Evolutionary conservation across 2,329 filamentous ascomycete species (phyloP), one percentile per base, ranked within the genome.

Genomic region (Neophaeococcomyces aloes): DNA sequence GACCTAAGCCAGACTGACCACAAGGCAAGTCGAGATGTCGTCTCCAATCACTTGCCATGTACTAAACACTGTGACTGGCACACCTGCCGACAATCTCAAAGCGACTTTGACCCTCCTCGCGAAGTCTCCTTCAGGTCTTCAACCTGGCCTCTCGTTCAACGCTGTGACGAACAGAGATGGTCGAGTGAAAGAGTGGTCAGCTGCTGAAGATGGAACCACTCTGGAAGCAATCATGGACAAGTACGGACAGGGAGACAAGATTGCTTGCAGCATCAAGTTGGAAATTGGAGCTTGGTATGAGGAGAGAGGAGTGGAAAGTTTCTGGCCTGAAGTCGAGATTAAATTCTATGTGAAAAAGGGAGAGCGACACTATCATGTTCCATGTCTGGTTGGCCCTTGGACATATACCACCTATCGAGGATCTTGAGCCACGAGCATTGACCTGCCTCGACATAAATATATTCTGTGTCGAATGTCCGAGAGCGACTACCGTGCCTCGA

Each of bases 91-190:
- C 1, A 57, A 65, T 18, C 61, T 76, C 15, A 65, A 67, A 23
- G 72, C 74, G 52, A 66, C 65, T 0, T 62, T 72, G 27, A 67
- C 66, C 2, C 64, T 76, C 39, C 65, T 95, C 54, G 81, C 19
- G 66, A 85, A 38, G 63, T 67, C 48, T 34, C 31, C 57, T 30
- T 45, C 54, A 19, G 42, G 44, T 36, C 46, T 36, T 21, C 48
- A 42, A 32, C 29, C 48, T 17, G 30, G 52, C 19, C 41, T 56
- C 42, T 58, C 46, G 17, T 68, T 66, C 56, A 54, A 51, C 44
- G 65, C 64, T 29, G 59, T 56, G 15, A 70, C 66, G 35, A 64
- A 69, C 47, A 56, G 61, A 32, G 68, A 71, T 53, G 68, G 68
- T 17, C 65, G 68, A 7, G 62, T 71, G 36, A 65, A 61, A 44